phyloP scores from a whole-genome alignment of 2,329 filamentous ascomycete genomes.

The Cercospora beticola region DNA sequence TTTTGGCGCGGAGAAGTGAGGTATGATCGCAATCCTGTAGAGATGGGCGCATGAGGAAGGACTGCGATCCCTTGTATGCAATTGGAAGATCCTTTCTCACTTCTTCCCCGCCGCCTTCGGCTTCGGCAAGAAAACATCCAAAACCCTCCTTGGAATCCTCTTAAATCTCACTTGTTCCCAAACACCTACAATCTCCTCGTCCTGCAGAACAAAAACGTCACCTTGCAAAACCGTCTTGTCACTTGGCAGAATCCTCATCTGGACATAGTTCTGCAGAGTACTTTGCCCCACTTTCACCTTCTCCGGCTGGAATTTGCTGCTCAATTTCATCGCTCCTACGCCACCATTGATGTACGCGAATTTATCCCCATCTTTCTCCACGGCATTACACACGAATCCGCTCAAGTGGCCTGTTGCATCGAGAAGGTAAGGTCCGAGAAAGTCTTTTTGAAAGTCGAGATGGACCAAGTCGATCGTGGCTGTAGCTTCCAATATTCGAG shows the following conservation, averaged over 20 bases:
- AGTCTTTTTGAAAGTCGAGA: conserved; percentile 30
- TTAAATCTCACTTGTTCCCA: conserved; percentile 41
- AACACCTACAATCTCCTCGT: conserved; percentile 35
- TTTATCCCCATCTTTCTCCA: conserved; percentile 33
- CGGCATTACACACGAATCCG: conserved; percentile 43
- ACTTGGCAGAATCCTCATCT: conserved; percentile 37
- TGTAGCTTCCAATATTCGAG: conserved; percentile 28
- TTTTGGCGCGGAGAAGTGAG: background rate
- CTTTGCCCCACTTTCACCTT: background rate
- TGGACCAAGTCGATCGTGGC: conserved; percentile 35
- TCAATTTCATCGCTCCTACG: conserved; percentile 37
- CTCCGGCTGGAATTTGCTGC: conserved; percentile 24
- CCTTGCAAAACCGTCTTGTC: conserved; percentile 35
- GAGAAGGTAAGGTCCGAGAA: conserved; percentile 39
- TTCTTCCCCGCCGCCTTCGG: conserved; percentile 39
- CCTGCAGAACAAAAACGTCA: conserved; percentile 29
- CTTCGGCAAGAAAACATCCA: conserved; percentile 64
- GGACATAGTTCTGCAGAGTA: conserved; percentile 34
- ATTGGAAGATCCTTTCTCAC: background rate
- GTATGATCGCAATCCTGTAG: background rate
- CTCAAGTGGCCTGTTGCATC: conserved; percentile 40
- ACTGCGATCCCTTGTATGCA: background rate
- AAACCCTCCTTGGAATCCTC: conserved; percentile 60
- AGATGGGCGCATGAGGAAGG: too few relatives aligned
- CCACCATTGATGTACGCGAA: conserved; percentile 41